Conservation (phyloP, 1,139 yeast genomes). For the Magnusiomyces suaveolens region DNA sequence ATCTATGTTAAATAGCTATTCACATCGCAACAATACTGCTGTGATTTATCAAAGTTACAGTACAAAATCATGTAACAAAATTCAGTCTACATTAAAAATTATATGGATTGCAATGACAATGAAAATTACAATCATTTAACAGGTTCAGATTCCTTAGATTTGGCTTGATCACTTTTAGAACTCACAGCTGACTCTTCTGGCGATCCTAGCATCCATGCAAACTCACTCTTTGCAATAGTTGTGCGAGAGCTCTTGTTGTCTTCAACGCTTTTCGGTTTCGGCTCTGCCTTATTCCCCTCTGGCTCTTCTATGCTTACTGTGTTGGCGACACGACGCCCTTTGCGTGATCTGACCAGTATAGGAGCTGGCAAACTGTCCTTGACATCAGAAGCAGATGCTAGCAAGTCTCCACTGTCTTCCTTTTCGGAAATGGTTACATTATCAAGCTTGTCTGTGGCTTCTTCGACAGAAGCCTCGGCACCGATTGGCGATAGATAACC, state of each 20-base stretch:
- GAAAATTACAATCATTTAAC: too few species aligned
- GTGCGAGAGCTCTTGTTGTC: constrained; percentile 7
- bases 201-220: constrained; percentile 13
- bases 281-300: neutral
- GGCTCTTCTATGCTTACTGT: neutral
- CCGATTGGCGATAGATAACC: neutral
- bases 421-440: neutral
- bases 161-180: too few species aligned
- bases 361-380: neutral
- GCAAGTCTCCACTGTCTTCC: neutral
- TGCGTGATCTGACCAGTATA: neutral
- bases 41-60: too few species aligned
- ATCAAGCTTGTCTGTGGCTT: neutral
- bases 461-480: neutral
- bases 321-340: neutral
- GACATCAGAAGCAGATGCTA: neutral
- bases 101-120: too few species aligned
- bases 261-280: neutral
- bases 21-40: too few species aligned
- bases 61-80: too few species aligned
- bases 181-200: neutral
- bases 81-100: too few species aligned
- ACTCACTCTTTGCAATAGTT: constrained; percentile 13
- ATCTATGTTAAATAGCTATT: too few species aligned
- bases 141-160: too few species aligned